These are phyloP conservation scores for Penicillium sp. DNA, from an alignment of 2,329 filamentous ascomycete genomes.

Conservation along the genomic window DNA sequence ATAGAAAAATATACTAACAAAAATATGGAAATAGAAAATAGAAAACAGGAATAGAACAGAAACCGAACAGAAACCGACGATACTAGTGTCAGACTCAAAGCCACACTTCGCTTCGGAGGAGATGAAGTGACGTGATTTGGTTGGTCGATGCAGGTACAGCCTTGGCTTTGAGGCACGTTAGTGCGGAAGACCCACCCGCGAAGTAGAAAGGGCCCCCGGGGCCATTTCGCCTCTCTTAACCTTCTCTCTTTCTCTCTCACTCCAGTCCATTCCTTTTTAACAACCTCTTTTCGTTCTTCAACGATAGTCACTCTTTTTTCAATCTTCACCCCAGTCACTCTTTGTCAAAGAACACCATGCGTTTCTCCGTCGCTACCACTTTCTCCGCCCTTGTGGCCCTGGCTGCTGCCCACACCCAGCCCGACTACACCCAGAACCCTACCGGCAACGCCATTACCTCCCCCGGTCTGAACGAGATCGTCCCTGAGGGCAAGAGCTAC, in stretches of 20 bases:
- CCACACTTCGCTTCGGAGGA: neutral
- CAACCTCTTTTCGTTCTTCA: slow-evolving; percentile 16
- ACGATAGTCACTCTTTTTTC: slow-evolving; percentile 12
- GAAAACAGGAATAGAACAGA: too few relatives aligned
- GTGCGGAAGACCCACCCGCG: neutral
- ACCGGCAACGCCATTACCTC: slow-evolving; percentile 58
- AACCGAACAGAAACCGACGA: neutral
- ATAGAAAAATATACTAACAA: too few relatives aligned
- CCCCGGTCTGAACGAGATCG: slow-evolving; percentile 55
- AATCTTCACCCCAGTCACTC: slow-evolving; percentile 29
- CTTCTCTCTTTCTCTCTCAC: slow-evolving; percentile 19
- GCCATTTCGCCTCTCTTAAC: slow-evolving; percentile 15
- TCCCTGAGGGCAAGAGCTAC: slow-evolving; percentile 59
- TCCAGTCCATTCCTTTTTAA: slow-evolving; percentile 29
- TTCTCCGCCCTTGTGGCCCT: slow-evolving; percentile 42
- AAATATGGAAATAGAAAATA: too few relatives aligned
- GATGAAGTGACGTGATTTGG: neutral
- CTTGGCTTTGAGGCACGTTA: neutral
- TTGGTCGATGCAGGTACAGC: neutral
- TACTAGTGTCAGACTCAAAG: neutral
- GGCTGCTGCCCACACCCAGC: slow-evolving; percentile 39
- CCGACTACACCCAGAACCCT: slow-evolving; percentile 38
- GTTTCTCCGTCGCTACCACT: slow-evolving; percentile 40
- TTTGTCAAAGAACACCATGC: slow-evolving; percentile 29
- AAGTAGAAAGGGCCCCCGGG: slow-evolving; percentile 6